Percentiles rank a stretch among this genome's conserved stretches.
phyloP scores from a whole-genome alignment of 257 asterid species.

The Linderniella brevidens region DNA sequence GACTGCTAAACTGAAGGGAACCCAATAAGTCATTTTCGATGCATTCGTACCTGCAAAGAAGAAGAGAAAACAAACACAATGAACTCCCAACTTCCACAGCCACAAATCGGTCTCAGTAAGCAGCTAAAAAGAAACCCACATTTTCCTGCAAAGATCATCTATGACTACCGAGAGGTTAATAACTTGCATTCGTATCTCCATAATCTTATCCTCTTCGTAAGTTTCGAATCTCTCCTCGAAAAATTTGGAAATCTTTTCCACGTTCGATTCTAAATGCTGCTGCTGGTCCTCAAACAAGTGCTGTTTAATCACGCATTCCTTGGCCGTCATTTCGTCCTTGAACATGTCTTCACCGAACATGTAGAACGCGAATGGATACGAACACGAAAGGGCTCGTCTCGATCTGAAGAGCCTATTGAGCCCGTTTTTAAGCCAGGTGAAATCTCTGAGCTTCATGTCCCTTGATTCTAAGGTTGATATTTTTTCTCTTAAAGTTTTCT shows the following conservation, averaged over 20 bases:
- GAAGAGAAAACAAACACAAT: conserved; percentile 14
- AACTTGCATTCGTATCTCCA: conserved; percentile 62
- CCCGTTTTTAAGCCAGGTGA: conserved; percentile 79
- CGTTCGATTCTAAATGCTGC: conserved; percentile 89
- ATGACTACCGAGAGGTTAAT: conserved; percentile 54
- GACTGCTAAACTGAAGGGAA: conserved; percentile 46
- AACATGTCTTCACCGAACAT: conserved; percentile 86
- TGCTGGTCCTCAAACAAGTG: conserved; percentile 94
- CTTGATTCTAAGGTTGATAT: conserved; percentile 41
- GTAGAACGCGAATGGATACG: conserved; percentile 93
- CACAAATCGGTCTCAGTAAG: not conserved
- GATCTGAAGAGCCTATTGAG: conserved; percentile 77
- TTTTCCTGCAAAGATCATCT: conserved; percentile 74
- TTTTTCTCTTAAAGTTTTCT: conserved; percentile 46
- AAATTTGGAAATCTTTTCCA: conserved; percentile 72
- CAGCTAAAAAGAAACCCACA: conserved; percentile 27
- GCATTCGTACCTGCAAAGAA: conserved; percentile 91
- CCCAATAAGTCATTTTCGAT: conserved; percentile 84
- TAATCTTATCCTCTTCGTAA: conserved; percentile 28
- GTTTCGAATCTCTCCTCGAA: conserved; percentile 75
- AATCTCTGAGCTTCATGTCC: conserved; percentile 53
- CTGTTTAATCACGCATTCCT: conserved; percentile 53
- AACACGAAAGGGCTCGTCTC: conserved; percentile 73
- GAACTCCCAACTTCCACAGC: not conserved
- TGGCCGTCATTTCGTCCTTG: conserved; percentile 62